A percentile compares a stretch with the other conserved stretches of the same genome.
phyloP scores from a whole-genome alignment of 441 rosid genomes.

The Melastoma candidum region DNA sequence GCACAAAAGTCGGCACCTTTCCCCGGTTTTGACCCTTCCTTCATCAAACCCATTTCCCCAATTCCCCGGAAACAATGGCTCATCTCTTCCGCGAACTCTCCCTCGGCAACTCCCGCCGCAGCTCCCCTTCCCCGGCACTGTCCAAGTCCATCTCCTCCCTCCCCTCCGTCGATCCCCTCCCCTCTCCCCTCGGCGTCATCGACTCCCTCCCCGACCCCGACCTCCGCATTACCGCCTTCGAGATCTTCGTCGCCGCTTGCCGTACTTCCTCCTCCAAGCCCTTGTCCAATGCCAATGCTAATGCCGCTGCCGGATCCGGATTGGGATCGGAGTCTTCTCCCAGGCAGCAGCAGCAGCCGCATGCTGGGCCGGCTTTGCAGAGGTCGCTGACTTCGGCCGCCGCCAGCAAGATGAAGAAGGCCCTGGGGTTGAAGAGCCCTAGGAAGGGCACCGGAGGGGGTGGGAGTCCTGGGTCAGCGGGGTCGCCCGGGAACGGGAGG shows the following conservation, averaged over 20 bases:
- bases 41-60: slow-evolving; percentile 7
- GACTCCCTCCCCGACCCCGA: slow-evolving; percentile 57
- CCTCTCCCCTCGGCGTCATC: slow-evolving; percentile 73
- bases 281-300: slow-evolving; percentile 25
- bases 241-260: slow-evolving; percentile 78
- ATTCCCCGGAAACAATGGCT: slow-evolving; percentile 40
- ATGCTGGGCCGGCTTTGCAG: slow-evolving; percentile 37
- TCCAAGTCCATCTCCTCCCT: slow-evolving; percentile 18
- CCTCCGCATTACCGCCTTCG: slow-evolving; percentile 75
- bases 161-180: slow-evolving; percentile 34
- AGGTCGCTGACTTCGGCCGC: slow-evolving; percentile 84
- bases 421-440: slow-evolving; percentile 80
- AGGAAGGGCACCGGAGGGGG: slow-evolving; percentile 36
- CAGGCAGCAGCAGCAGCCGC: slow-evolving; percentile 7
- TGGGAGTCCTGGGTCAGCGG: slow-evolving; percentile 54
- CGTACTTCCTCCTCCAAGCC: slow-evolving; percentile 78
- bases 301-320: slow-evolving; percentile 19
- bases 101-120: slow-evolving; percentile 56
- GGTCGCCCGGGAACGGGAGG: slow-evolving; percentile 32
- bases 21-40: too few relatives aligned
- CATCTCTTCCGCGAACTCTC: slow-evolving; percentile 90
- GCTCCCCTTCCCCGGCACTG: slow-evolving; percentile 15
- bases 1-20: too few relatives aligned
- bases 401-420: slow-evolving; percentile 92
- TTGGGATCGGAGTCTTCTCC: slow-evolving; percentile 20